A percentile compares a stretch with the other conserved stretches of the same genome.
These are phyloP conservation scores for Candida pseudocylindracea DNA, from an alignment of 1,139 yeast species.

Conservation along the genomic window DNA sequence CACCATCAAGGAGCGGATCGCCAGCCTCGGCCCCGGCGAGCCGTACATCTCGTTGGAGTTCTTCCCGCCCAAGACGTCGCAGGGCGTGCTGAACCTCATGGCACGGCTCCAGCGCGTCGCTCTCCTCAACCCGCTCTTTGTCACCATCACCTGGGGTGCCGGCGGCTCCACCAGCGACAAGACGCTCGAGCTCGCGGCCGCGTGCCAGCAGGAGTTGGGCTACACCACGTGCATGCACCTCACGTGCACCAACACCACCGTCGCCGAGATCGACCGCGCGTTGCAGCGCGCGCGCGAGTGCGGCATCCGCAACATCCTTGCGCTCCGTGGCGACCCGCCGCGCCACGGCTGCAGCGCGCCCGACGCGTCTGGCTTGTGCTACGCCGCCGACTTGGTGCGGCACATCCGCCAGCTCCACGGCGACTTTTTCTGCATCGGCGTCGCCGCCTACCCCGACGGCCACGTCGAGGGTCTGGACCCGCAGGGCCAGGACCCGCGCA, in stretches of 20 bases:
- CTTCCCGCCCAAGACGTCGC: slow-evolving; percentile 90
- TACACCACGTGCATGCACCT: slow-evolving; percentile 81
- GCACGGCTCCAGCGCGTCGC: slow-evolving; percentile 82
- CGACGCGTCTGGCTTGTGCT: no score
- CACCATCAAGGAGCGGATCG: slow-evolving; percentile 9
- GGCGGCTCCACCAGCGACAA: slow-evolving; percentile 88
- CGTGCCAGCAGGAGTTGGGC: slow-evolving; percentile 55
- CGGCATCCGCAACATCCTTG: slow-evolving; percentile 75
- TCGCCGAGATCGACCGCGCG: slow-evolving; percentile 56
- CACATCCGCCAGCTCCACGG: slow-evolving; percentile 54
- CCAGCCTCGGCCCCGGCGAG: slow-evolving; percentile 22
- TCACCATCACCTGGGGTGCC: slow-evolving; percentile 97
- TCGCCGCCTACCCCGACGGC: slow-evolving; percentile 94
- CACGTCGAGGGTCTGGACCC: slow-evolving; percentile 67
- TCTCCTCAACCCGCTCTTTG: slow-evolving; percentile 68
- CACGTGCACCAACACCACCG: slow-evolving; percentile 88
- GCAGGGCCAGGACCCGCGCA: slow-evolving; percentile 31
- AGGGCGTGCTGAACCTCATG: slow-evolving; percentile 63
- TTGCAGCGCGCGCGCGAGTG: slow-evolving; percentile 43
- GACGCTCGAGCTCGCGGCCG: slow-evolving; percentile 61
- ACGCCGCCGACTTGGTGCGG: slow-evolving; percentile 61
- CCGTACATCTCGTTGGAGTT: slow-evolving; percentile 76
- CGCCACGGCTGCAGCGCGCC: slow-evolving; percentile 16
- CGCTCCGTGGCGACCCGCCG: slow-evolving; percentile 94
- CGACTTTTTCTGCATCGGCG: slow-evolving; percentile 68